These are phyloP conservation scores for Geotrichum fermentans DNA, from an alignment of 1,139 yeast genomes.

Conservation along the genomic window DNA sequence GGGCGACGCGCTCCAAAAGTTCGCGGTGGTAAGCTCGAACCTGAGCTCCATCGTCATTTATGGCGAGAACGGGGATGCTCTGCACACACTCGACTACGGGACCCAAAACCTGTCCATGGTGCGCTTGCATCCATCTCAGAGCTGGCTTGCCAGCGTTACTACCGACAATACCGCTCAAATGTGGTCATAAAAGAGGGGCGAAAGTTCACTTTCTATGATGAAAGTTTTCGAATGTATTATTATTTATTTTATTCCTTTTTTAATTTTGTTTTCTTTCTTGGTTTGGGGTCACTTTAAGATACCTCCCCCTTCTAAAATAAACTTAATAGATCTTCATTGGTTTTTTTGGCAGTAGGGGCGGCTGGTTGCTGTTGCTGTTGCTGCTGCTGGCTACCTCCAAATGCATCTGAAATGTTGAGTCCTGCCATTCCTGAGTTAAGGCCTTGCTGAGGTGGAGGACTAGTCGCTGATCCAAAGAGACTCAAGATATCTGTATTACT, in stretches of 20 bases:
- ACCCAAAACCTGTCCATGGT: neutral
- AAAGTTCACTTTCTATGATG: neutral
- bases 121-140: constrained; percentile 4
- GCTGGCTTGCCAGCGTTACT: constrained; percentile 7
- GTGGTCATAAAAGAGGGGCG: neutral
- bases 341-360: constrained; percentile 25
- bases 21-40: neutral
- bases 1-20: constrained; percentile 4
- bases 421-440: constrained; percentile 23
- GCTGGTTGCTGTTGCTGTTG: constrained; percentile 12
- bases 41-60: neutral
- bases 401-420: constrained; percentile 28
- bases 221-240: no score
- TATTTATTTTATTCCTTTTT: neutral
- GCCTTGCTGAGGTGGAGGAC: constrained; percentile 26
- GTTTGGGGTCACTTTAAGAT: neutral
- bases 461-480: constrained; percentile 39
- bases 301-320: constrained; percentile 35
- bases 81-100: neutral
- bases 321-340: constrained; percentile 53
- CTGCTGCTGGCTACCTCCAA: neutral
- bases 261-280: neutral
- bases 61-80: neutral
- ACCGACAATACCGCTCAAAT: neutral
- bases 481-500: constrained; percentile 44